These are phyloP conservation scores for Trichothecium roseum DNA, from an alignment of 2,329 filamentous ascomycete species.

Conservation along the genomic window DNA sequence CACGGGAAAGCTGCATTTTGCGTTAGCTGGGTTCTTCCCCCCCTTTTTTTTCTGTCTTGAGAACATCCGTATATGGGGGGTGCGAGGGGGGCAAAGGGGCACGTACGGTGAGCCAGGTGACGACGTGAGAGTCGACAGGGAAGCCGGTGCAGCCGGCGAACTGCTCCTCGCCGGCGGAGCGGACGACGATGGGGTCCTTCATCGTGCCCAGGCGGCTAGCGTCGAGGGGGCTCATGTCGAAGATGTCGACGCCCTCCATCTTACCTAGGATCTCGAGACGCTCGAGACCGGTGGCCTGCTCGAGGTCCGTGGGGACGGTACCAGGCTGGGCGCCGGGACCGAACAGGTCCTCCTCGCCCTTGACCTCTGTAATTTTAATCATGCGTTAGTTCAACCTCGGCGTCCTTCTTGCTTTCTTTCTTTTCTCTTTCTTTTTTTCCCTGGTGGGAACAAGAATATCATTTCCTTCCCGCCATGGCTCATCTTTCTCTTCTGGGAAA, in stretches of 20 bases:
- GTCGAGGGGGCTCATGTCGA: slow-evolving; percentile 96
- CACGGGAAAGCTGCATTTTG: slow-evolving; percentile 59
- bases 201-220: slow-evolving; percentile 84
- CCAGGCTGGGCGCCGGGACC: slow-evolving; percentile 73
- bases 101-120: slow-evolving; percentile 83
- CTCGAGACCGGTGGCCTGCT: slow-evolving; percentile 95
- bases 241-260: slow-evolving; percentile 96
- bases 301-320: slow-evolving; percentile 83
- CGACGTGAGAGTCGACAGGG: slow-evolving; percentile 84
- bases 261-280: slow-evolving; percentile 98
- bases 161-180: slow-evolving; percentile 90
- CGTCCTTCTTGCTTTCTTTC: slow-evolving; percentile 2
- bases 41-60: background rate
- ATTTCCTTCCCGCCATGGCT: too few relatives aligned
- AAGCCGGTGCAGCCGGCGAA: slow-evolving; percentile 92
- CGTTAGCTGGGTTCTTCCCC: slow-evolving; percentile 1
- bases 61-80: background rate
- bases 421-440: background rate
- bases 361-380: slow-evolving; percentile 56
- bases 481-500: too few relatives aligned
- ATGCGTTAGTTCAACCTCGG: too few relatives aligned
- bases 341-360: slow-evolving; percentile 69
- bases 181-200: slow-evolving; percentile 81
- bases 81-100: slow-evolving; percentile 1
- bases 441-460: too few relatives aligned